phyloP scores from a whole-genome alignment of 164 flowering plant species.

The Nymphaea colorata region DNA sequence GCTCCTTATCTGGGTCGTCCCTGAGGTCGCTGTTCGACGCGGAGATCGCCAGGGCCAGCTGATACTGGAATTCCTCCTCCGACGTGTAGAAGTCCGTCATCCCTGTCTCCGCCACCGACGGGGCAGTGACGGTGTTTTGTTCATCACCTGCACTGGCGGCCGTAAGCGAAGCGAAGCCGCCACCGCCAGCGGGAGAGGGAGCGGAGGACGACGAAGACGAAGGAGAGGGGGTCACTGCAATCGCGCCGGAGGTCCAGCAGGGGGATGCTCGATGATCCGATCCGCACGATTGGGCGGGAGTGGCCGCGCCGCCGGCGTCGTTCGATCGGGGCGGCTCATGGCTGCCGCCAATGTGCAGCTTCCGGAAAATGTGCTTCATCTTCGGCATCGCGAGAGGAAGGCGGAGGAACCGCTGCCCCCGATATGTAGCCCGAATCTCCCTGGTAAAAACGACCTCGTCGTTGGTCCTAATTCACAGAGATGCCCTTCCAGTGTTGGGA shows the following conservation, averaged over 20 bases:
- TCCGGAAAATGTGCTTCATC: conserved; percentile 97
- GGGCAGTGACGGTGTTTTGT: background rate
- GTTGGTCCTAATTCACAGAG: background rate
- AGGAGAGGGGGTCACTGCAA: conserved; percentile 16
- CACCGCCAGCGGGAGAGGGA: background rate
- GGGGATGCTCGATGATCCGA: conserved; percentile 30
- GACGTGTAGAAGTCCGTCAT: conserved; percentile 43
- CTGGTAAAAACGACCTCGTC: background rate
- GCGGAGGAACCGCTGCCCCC: background rate
- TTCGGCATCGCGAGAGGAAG: background rate
- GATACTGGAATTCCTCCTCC: conserved; percentile 92
- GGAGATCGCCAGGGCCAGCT: conserved; percentile 88
- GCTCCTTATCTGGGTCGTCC: conserved; percentile 38
- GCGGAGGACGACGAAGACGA: conserved; percentile 7
- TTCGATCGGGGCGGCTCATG: conserved; percentile 49
- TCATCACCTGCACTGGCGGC: background rate
- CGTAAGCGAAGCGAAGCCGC: too few relatives aligned
- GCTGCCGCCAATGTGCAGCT: conserved; percentile 54
- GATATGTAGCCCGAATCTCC: background rate
- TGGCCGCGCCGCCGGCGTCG: conserved; percentile 27
- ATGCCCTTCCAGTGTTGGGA: background rate
- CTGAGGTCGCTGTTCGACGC: conserved; percentile 57
- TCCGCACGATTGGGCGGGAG: conserved; percentile 10
- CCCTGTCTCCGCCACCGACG: background rate
- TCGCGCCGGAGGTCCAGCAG: conserved; percentile 1